A percentile compares a stretch with the other conserved stretches of the same genome.
Evolutionary conservation across 2,329 filamentous ascomycete species (phyloP).

Genomic region (Plenodomus tracheiphilus): DNA sequence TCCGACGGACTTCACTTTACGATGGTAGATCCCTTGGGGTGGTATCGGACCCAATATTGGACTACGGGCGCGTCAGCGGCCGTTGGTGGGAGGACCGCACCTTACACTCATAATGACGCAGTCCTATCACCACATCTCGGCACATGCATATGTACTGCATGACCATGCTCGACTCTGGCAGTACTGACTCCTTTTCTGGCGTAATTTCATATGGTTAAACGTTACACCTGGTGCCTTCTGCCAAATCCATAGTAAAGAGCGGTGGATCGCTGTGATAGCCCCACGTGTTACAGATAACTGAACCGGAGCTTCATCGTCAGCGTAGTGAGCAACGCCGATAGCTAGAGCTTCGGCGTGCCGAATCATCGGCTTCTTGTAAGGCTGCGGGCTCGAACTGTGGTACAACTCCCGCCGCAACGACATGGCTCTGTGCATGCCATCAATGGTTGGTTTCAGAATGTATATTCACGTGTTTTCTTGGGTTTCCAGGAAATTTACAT

Average conservation of each 20-base stretch:
- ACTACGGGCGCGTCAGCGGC: not conserved
- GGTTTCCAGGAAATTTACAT: too few species aligned
- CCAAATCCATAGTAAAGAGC: slow-evolving; percentile 6
- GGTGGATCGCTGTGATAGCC: not conserved
- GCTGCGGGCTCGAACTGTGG: too few species aligned
- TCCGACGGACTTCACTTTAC: not conserved
- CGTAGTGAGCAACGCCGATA: too few species aligned
- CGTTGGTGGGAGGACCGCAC: not conserved
- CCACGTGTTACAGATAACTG: too few species aligned
- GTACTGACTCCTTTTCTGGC: not conserved
- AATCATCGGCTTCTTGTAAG: too few species aligned
- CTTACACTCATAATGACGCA: not conserved
- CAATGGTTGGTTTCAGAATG: too few species aligned
- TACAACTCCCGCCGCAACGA: too few species aligned
- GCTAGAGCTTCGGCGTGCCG: too few species aligned
- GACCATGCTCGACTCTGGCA: not conserved
- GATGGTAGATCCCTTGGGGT: not conserved
- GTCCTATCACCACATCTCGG: not conserved
- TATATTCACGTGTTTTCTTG: too few species aligned
- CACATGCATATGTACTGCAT: not conserved
- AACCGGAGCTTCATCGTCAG: too few species aligned
- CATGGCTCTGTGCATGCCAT: too few species aligned
- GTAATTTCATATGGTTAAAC: slow-evolving; percentile 6
- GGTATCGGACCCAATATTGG: not conserved
- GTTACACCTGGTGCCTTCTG: slow-evolving; percentile 5